A percentile compares a stretch with the other conserved stretches of the same genome.
These are phyloP conservation scores for Ceriops tagal DNA, from an alignment of 345 rosid species.

Conservation along the genomic window DNA sequence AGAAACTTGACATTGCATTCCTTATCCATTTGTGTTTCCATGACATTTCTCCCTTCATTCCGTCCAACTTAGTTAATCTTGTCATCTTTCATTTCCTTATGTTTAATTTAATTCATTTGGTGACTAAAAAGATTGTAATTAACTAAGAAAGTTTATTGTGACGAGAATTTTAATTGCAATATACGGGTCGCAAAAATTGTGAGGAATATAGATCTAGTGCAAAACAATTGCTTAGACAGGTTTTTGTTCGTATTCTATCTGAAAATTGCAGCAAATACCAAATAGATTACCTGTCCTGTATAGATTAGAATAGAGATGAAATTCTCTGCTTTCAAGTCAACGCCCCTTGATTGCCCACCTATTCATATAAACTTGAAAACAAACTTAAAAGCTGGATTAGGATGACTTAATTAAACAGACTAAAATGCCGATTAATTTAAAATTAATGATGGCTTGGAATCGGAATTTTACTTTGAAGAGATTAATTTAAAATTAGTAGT, in stretches of 20 bases:
- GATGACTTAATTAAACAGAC: not conserved
- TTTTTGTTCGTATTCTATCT: not conserved
- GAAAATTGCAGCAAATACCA: not conserved
- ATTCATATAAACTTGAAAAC: not conserved
- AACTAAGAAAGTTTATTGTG: not conserved
- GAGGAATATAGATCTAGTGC: not conserved
- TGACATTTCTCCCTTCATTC: no score
- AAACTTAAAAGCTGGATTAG: not conserved
- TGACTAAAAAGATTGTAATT: no score
- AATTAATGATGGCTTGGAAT: conserved; percentile 16
- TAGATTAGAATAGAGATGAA: not conserved
- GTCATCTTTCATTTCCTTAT: no score
- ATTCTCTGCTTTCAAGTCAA: not conserved
- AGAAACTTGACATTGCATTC: no score
- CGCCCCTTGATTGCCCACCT: not conserved
- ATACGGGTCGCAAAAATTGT: not conserved
- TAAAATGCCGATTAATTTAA: not conserved
- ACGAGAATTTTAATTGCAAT: not conserved
- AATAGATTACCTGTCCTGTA: not conserved
- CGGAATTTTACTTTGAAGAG: conserved; percentile 5
- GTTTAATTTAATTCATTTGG: no score
- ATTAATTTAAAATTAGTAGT: not conserved
- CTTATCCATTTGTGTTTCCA: no score
- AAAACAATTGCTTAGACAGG: not conserved
- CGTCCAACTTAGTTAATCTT: no score